phyloP scores from a whole-genome alignment of 1,284 basidiomycete genomes.

The Rhizopogon hawkerae region DNA sequence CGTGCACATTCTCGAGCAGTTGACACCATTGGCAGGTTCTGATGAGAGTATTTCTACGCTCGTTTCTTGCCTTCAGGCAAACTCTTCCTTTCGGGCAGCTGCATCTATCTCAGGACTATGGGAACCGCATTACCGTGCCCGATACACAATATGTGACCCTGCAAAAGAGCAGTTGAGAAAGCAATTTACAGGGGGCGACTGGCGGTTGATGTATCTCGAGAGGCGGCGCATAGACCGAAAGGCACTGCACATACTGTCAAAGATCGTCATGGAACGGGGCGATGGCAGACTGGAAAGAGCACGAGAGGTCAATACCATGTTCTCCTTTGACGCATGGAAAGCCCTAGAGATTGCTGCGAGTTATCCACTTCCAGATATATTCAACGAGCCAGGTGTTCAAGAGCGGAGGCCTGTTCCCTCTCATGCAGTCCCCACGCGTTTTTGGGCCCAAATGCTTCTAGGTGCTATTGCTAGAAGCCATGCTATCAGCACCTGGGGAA shows the following conservation, averaged over 20 bases:
- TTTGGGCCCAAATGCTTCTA: slow-evolving; percentile 43
- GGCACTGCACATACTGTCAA: slow-evolving; percentile 34
- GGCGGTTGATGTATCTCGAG: slow-evolving; percentile 37
- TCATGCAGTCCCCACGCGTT: slow-evolving; percentile 40
- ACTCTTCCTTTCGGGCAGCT: slow-evolving; percentile 18
- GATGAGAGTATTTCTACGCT: slow-evolving; percentile 18
- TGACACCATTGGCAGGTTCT: slow-evolving; percentile 19
- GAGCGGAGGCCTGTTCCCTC: slow-evolving; percentile 16
- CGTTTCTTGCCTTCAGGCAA: slow-evolving; percentile 20
- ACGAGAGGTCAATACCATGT: slow-evolving; percentile 25
- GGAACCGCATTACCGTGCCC: slow-evolving; percentile 40
- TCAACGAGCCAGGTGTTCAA: slow-evolving; percentile 17
- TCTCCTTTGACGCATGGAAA: slow-evolving; percentile 49
- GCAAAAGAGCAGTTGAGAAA: slow-evolving; percentile 30
- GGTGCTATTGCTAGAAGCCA: slow-evolving; percentile 37
- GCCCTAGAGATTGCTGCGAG: slow-evolving; percentile 34
- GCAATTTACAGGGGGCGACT: slow-evolving; percentile 29
- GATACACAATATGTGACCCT: slow-evolving; percentile 37
- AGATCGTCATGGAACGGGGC: slow-evolving; percentile 28
- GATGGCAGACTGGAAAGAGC: slow-evolving; percentile 31
- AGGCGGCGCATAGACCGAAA: slow-evolving; percentile 36
- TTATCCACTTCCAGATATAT: slow-evolving; percentile 28
- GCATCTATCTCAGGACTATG: slow-evolving; percentile 32
- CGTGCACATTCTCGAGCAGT: slow-evolving; percentile 22
- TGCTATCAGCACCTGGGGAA: slow-evolving; percentile 37